A percentile compares a stretch with the other conserved stretches of the same genome.
Conservation (phyloP, 2,329 filamentous ascomycete species). For the Fusarium multiceps region DNA sequence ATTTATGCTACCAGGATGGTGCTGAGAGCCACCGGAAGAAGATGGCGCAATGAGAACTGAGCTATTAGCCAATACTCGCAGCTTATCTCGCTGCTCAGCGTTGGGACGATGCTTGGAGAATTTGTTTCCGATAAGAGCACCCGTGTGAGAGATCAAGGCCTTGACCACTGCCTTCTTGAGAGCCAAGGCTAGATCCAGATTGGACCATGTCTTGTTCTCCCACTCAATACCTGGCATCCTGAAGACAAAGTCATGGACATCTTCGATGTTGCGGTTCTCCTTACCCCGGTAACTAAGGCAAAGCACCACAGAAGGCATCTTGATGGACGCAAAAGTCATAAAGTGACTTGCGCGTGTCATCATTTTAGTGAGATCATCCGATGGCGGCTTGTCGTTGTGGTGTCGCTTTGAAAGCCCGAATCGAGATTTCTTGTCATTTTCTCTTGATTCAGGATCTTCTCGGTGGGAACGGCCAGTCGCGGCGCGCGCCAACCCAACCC, state of each 20-base stretch:
- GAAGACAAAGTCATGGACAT: conserved; percentile 98
- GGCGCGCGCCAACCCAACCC: conserved; percentile 57
- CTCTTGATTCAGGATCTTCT: conserved; percentile 52
- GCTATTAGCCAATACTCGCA: conserved; percentile 86
- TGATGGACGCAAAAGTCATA: conserved; percentile 96
- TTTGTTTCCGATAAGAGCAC: conserved; percentile 97
- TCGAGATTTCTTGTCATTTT: conserved; percentile 62
- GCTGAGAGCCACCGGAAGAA: conserved; percentile 51
- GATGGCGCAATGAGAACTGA: conserved; percentile 70
- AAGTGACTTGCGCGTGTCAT: conserved; percentile 94
- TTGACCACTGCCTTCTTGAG: conserved; percentile 95
- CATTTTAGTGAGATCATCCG: conserved; percentile 96
- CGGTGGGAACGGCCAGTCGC: conserved; percentile 59
- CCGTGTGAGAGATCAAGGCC: conserved; percentile 93
- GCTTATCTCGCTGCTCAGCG: conserved; percentile 79
- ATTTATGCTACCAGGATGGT: conserved; percentile 57
- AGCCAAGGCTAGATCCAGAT: conserved; percentile 90
- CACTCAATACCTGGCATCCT: conserved; percentile 94
- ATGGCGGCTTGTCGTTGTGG: conserved; percentile 69
- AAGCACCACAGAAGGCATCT: conserved; percentile 92
- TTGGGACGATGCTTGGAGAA: conserved; percentile 88
- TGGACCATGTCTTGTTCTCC: conserved; percentile 99
- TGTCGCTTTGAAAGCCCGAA: conserved; percentile 66
- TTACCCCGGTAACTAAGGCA: conserved; percentile 98
- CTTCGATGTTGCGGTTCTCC: conserved; percentile 93